Percentiles rank a stretch among this genome's conserved stretches.
Evolutionary conservation across 2,329 filamentous ascomycete species (phyloP).

Genomic region (Nemania sp.): DNA sequence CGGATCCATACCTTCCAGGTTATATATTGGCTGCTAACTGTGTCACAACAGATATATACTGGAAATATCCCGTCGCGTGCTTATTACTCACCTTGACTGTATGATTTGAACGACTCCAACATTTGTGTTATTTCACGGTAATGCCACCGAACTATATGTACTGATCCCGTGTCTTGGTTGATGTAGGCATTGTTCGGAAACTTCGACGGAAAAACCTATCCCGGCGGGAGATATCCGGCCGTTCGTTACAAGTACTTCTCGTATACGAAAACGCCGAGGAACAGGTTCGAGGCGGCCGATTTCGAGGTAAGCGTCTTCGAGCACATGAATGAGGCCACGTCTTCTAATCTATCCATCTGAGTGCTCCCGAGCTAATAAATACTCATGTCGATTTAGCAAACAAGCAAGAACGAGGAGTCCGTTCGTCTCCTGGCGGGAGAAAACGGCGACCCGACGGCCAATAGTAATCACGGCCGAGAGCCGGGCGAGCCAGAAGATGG

Average conservation of each 20-base stretch:
- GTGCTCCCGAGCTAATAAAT: neutral
- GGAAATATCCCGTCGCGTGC: constrained; percentile 13
- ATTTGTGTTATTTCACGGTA: neutral
- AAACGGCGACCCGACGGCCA: neutral
- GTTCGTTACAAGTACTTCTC: constrained; percentile 14
- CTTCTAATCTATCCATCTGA: too few species aligned
- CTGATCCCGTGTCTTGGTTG: neutral
- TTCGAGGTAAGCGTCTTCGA: constrained; percentile 2
- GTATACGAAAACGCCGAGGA: constrained; percentile 7
- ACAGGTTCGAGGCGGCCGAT: neutral
- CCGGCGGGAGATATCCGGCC: constrained; percentile 2
- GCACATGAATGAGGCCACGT: neutral
- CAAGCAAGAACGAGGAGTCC: neutral
- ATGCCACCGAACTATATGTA: neutral
- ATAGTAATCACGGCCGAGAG: neutral
- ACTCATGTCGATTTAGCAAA: neutral
- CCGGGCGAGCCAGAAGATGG: neutral
- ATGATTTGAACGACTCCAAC: neutral
- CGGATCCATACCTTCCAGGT: neutral
- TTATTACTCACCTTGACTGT: constrained; percentile 10
- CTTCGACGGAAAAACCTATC: constrained; percentile 1
- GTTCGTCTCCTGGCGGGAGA: neutral
- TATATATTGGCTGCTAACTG: neutral
- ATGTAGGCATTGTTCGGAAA: constrained; percentile 11
- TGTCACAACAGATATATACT: constrained; percentile 5